Base-by-base conservation (phyloP, 2,329 filamentous ascomycete genomes). In the Microdochium nivale region DNA sequence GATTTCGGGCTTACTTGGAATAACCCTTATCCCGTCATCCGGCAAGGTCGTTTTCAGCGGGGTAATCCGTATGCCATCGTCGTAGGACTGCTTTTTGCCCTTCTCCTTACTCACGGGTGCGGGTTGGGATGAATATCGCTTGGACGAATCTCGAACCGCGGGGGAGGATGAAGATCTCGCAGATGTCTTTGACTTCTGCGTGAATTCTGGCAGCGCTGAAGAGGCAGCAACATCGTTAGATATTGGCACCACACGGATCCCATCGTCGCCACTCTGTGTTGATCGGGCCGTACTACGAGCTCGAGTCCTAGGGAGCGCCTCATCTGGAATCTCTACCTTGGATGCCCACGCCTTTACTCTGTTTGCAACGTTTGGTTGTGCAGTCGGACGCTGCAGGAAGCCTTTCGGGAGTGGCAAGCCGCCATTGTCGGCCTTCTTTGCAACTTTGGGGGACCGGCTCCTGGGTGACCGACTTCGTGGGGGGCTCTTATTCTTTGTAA, bases 311-410 rank as follows among this genome's bases (percentile, higher is more conserved):
- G 67, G 60, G 13, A 65, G 62, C 4, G 66, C 60, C 9, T 68
- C 62, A 19, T 76, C 72, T 1, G 76, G 72, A 1, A 73, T 58
- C 55, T 83, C 78, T 8, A 83, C 75, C 56, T 73, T 73, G 49
- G 67, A 71, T 0, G 80, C 81, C 83, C 82, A 86, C 48, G 81
- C 77, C 56, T 78, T 76, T 55, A 86, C 78, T 63, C 84, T 85
- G 57, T 69, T 78, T 47, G 79, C 72, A 3, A 81, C 71, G 0
- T 77, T 67, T 2, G 80, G 79, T 57, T 82, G 83, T 32, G 71
- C 69, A 7, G 73, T 70, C 1, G 78, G 76, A 23, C 70, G 71
- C 52, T 76, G 70, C 14, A 82, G 62, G 55, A 84, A 84, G 54
- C 81, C 73, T 58, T 79, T 81, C 0, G 81, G 80, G n/a, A 84